Percentiles rank a stretch among this genome's conserved stretches.
Evolutionary conservation across 768 basidiomycete species (phyloP).

Genomic region (Chalciporus piperatus): DNA sequence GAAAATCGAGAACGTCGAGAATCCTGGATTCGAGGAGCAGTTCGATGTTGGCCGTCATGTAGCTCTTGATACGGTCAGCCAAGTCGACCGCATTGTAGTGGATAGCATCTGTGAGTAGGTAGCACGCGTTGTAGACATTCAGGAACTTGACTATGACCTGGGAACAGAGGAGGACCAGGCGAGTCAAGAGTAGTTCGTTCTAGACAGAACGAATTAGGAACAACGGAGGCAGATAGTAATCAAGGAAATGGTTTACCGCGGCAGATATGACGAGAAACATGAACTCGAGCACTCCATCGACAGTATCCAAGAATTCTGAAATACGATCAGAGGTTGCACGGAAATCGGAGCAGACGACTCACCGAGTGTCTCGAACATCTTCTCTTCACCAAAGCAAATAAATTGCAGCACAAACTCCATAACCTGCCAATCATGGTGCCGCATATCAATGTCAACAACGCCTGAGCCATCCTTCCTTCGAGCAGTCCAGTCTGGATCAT

Average conservation of each 20-base stretch:
- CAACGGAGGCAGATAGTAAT: too few species aligned
- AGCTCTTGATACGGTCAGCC: constrained; percentile 67
- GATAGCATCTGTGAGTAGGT: constrained; percentile 78
- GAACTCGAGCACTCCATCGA: constrained; percentile 81
- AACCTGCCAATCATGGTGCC: constrained; percentile 67
- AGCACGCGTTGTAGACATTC: constrained; percentile 72
- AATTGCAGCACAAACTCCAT: constrained; percentile 76
- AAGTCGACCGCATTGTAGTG: constrained; percentile 72
- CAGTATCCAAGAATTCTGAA: constrained; percentile 57
- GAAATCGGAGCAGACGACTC: constrained; percentile 21
- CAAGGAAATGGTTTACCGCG: constrained; percentile 52
- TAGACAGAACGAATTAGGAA: constrained; percentile 26
- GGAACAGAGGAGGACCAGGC: constrained; percentile 82
- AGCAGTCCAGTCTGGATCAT: constrained; percentile 76
- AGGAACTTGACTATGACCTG: constrained; percentile 63
- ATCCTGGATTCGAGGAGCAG: constrained; percentile 77
- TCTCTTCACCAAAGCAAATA: constrained; percentile 71
- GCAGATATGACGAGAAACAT: constrained; percentile 84
- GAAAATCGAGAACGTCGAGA: constrained; percentile 69
- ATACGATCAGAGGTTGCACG: constrained; percentile 2
- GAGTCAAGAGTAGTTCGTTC: constrained; percentile 89
- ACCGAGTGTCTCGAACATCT: constrained; percentile 74
- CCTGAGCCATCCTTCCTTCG: constrained; percentile 55
- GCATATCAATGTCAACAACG: constrained; percentile 61
- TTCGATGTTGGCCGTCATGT: constrained; percentile 83